Conservation (phyloP, 2,329 filamentous ascomycete species). For the Aureobasidium sp. region DNA sequence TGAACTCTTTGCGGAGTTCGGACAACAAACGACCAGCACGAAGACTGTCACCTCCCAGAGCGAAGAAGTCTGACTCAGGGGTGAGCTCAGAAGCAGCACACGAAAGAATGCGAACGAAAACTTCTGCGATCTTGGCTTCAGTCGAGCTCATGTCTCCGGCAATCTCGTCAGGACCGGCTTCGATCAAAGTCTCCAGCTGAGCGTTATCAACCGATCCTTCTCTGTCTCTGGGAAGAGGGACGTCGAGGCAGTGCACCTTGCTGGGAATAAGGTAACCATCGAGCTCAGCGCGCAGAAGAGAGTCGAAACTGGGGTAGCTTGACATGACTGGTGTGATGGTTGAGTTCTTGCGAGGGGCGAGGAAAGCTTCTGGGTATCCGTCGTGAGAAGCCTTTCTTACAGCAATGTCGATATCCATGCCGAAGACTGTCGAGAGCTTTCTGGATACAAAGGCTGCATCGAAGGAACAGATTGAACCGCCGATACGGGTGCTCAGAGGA, state of each 20-base stretch:
- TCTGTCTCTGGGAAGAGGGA: constrained; percentile 20
- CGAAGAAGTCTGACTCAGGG: constrained; percentile 41
- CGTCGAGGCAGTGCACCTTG: constrained; percentile 21
- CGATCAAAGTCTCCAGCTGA: constrained; percentile 14
- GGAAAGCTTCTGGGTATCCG: constrained; percentile 26
- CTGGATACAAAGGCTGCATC: constrained; percentile 11
- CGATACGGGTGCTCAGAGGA: constrained; percentile 35
- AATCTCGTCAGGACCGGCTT: background rate
- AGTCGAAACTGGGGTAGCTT: constrained; percentile 12
- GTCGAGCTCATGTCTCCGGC: constrained; percentile 16
- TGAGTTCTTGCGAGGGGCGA: constrained; percentile 21
- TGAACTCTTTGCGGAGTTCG: constrained; percentile 41
- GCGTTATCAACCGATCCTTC: constrained; percentile 21
- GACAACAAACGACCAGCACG: constrained; percentile 45
- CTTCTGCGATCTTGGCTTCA: constrained; percentile 34
- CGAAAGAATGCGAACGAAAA: constrained; percentile 40
- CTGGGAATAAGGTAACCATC: constrained; percentile 23
- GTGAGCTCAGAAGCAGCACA: constrained; percentile 33
- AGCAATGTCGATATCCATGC: constrained; percentile 19
- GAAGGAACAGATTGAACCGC: constrained; percentile 24
- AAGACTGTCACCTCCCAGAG: constrained; percentile 46
- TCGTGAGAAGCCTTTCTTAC: constrained; percentile 21
- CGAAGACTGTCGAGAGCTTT: constrained; percentile 11
- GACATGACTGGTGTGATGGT: constrained; percentile 1
- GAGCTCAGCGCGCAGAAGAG: constrained; percentile 17